Base-by-base conservation (phyloP, 495 filamentous ascomycete species). In the Hypoxylon trugodes region DNA sequence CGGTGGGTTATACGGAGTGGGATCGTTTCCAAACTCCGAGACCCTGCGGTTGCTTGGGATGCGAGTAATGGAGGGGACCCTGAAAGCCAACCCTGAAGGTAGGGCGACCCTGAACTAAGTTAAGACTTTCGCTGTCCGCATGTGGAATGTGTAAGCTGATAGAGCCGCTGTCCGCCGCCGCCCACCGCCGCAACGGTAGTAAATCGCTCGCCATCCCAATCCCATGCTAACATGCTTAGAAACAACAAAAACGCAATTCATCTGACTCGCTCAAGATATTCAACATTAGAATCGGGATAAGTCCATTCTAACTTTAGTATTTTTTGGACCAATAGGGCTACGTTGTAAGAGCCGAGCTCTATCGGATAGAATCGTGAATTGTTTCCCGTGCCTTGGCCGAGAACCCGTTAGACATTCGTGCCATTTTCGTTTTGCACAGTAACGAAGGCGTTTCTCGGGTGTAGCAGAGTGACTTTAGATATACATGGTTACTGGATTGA, bases 371-470 rank as follows among this genome's bases (percentile, higher is more conserved):
- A 62, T 62, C 64, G 64, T 67, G 53, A 42, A 50, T 54, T 54
- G 42, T 37, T 30, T 42, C 13, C 64, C 64, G 64, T 58, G 36
- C 40, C 25, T 30, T 38, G 58, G 13, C 64, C 64, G 64, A 62
- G 64, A 59, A 59, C 64, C 64, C 64, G 64, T 67, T 58, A 5
- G 58, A 67, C 64, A 49, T 67, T 67, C 64, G 64, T 67, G 64
- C 58, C 21, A 33, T 61, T 67, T 59, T 67, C 58, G 58, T 59
- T 38, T n/a, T 12, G 33, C 64, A 67, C 64, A 59, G 53, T 62
- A 47, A 43, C 18, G n/a, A 28, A 61, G 41, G 51, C 41, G 36
- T 47, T 54, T 13, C 46, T 67, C 58, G 64, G 64, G 32, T 57
- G 40, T 59, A 60, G 40, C 8, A 46, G 35, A 61, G 64, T 67